Conservation (phyloP, 306 rosid genomes). For the Gastrolobium villosum region DNA sequence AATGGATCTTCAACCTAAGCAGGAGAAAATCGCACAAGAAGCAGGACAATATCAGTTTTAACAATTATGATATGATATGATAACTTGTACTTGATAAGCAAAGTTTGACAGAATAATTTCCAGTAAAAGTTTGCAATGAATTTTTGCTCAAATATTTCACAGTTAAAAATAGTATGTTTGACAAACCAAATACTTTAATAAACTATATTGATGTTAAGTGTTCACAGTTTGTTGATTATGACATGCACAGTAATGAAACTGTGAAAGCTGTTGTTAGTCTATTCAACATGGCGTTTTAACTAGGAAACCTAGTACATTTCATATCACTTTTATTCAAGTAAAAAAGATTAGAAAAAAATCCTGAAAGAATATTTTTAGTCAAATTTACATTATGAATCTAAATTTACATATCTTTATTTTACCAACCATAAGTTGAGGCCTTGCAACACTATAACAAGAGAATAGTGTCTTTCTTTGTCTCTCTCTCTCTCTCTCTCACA, state of each 20-base stretch:
- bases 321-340: neutral
- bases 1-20: conserved; percentile 88
- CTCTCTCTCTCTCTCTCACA: neutral
- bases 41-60: conserved; percentile 27
- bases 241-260: conserved; percentile 3
- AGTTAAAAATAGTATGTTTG: neutral
- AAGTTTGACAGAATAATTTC: neutral
- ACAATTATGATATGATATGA: neutral
- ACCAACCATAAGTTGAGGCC: neutral
- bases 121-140: neutral
- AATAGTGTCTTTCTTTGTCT: no score
- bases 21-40: conserved; percentile 14
- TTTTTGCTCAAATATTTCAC: neutral
- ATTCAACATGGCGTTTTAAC: conserved; percentile 26
- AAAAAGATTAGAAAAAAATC: neutral
- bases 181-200: conserved; percentile 1
- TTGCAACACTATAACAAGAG: neutral
- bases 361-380: neutral
- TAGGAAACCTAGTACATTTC: neutral
- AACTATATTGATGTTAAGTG: neutral
- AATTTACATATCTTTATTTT: neutral
- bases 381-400: neutral
- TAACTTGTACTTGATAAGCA: neutral
- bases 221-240: neutral
- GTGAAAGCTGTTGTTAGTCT: neutral